Conservation (phyloP, 164 flowering plant genomes). For the Aristolochia californica region DNA sequence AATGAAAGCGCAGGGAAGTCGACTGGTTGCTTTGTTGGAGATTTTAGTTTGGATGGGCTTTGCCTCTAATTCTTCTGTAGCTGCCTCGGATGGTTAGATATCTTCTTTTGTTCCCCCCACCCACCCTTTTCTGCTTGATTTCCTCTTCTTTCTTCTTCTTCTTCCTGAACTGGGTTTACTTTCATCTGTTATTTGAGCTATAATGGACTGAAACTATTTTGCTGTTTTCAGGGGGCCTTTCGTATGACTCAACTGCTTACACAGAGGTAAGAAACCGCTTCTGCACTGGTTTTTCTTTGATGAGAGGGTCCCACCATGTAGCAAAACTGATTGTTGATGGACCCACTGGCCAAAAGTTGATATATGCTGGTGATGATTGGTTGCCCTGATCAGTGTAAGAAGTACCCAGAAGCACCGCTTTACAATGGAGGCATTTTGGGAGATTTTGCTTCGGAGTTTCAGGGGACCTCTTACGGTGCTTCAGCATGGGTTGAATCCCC, state of each 20-base stretch:
- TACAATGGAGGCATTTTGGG: constrained; percentile 71
- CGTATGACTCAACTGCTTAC: background rate
- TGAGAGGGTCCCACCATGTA: background rate
- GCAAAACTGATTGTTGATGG: background rate
- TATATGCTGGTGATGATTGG: background rate
- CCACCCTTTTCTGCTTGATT: constrained; percentile 2
- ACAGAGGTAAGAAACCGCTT: background rate
- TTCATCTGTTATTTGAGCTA: background rate
- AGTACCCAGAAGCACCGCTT: constrained; percentile 52
- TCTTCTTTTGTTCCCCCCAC: constrained; percentile 6
- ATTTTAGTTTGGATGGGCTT: constrained; percentile 6
- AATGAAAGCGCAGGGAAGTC: constrained; percentile 6
- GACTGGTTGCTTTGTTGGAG: background rate
- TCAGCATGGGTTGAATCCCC: constrained; percentile 22
- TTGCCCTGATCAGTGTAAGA: constrained; percentile 41
- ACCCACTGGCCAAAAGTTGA: background rate
- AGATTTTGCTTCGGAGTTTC: constrained; percentile 5
- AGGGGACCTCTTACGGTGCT: background rate
- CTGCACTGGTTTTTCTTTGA: background rate
- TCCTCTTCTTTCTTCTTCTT: background rate
- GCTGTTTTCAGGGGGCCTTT: background rate
- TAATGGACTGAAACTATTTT: background rate
- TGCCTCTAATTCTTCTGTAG: constrained; percentile 4
- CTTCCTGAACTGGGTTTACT: background rate
- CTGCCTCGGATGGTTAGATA: constrained; percentile 11